Percentiles rank a stretch among this genome's conserved stretches.
These are phyloP conservation scores for Malbranchea zuffiana DNA, from an alignment of 2,329 filamentous ascomycete genomes.

Conservation along the genomic window DNA sequence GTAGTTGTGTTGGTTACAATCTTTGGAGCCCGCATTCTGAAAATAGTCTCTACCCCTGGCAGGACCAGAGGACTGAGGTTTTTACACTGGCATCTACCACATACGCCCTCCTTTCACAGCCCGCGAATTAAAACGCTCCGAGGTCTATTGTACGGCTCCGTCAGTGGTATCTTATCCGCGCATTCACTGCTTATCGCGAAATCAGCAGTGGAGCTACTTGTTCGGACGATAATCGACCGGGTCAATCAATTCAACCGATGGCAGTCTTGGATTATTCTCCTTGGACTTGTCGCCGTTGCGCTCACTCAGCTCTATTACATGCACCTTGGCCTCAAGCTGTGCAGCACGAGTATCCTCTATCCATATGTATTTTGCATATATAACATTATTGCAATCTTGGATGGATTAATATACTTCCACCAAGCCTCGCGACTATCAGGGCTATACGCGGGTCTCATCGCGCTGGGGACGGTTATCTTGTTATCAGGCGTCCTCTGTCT, in stretches of 20 bases:
- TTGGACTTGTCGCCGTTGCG: conserved; percentile 69
- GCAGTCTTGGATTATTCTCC: conserved; percentile 85
- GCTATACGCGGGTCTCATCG: conserved; percentile 60
- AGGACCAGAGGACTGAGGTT: conserved; percentile 20
- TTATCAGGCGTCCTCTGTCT: conserved; percentile 80
- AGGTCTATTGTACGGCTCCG: conserved; percentile 77
- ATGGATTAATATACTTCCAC: conserved; percentile 92
- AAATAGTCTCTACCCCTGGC: conserved; percentile 26
- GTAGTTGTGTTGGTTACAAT: conserved; percentile 61
- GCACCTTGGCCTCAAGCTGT: conserved; percentile 83
- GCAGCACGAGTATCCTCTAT: conserved; percentile 91
- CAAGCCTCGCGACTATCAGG: conserved; percentile 70
- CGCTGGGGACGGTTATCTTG: conserved; percentile 75
- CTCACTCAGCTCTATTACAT: conserved; percentile 90
- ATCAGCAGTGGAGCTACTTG: conserved; percentile 86
- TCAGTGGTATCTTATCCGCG: conserved; percentile 86
- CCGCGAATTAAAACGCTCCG: conserved; percentile 62
- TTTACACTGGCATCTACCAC: conserved; percentile 20
- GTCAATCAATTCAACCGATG: conserved; percentile 91
- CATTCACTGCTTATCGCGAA: conserved; percentile 91
- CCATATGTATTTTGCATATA: conserved; percentile 97
- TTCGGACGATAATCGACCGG: conserved; percentile 72
- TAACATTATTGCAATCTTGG: conserved; percentile 96
- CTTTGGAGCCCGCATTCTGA: conserved; percentile 42
- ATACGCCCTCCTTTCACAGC: conserved; percentile 34